Base-by-base conservation (phyloP, 225 moss, liverwort and hornwort species). In the Climacium dendroides region DNA sequence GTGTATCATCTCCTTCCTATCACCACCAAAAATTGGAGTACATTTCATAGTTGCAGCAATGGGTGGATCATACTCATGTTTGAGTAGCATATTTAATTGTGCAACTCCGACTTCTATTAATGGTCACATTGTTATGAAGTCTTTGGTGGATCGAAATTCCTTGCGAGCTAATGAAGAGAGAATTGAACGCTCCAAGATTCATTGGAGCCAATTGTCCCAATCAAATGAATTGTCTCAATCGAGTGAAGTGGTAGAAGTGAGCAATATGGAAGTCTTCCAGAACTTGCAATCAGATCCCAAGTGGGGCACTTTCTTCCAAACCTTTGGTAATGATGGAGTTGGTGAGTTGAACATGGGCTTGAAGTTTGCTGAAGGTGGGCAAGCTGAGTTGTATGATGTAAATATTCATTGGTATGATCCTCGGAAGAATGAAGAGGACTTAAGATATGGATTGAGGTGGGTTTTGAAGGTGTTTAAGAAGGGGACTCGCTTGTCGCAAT, bases 361-460 rank as follows among this genome's bases (percentile, higher is more conserved):
- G 5, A 70, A 70, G 25, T 70, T 70, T 70, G 15, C 15, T 0
- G 4, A 70, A 25, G 25, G 41, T 15, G 5, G 70, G 8, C 41
- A 70, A 41, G 25, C 15, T 0, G 8, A 41, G 26, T 8, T 70
- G 6, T 25, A 25, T 41, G 15, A 70, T 70, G 25, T 7, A 4
- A 7, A 69, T 24, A 24, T 73, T 29, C 1, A 18, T 0, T 74
- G 29, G 73, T 29, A 45, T 29, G 1, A 29, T 4, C 0, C 29
- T 10, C 0, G 3, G 19, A 11, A 0, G 12, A 18, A 15, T 39
- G 28, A 28, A 3, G 0, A 12, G 0, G 12, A 74, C 11, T 48
- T 19, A 7, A 4, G 2, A 12, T 3, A 4, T 18, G 1, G 2
- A 1, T 0, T 0, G 0, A 48, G 48, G 18, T 74, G 19, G 48